Conservation (phyloP, 805 yeast species). For the Nakazawaea ambrosiae region DNA sequence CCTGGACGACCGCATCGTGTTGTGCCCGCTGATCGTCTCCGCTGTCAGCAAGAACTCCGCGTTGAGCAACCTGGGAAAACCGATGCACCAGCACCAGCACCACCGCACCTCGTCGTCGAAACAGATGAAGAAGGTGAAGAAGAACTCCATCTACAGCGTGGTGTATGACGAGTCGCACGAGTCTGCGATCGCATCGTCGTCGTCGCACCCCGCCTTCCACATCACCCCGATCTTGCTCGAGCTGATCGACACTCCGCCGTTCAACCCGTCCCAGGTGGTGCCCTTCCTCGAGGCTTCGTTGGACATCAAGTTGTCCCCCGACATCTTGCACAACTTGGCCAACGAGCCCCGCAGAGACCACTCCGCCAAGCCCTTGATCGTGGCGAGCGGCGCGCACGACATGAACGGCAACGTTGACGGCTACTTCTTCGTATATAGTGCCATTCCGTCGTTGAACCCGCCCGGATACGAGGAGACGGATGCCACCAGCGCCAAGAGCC, state of each 20-base stretch:
- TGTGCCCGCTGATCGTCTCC: constrained; percentile 16
- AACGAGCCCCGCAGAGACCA: constrained; percentile 56
- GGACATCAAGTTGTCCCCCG: constrained; percentile 52
- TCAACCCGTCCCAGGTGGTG: constrained; percentile 56
- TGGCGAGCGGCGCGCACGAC: constrained; percentile 76
- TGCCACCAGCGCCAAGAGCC: constrained; percentile 6
- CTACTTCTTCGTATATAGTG: constrained; percentile 60
- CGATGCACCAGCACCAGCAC: constrained; percentile 15
- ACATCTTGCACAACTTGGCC: constrained; percentile 53
- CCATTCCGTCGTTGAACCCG: constrained; percentile 57
- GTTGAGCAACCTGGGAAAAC: constrained; percentile 13
- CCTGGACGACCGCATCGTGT: constrained; percentile 14
- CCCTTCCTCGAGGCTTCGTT: constrained; percentile 73
- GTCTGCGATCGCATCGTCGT: not conserved
- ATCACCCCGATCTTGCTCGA: constrained; percentile 59
- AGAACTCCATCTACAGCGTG: constrained; percentile 3
- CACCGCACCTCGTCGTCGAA: constrained; percentile 9
- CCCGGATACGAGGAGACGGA: constrained; percentile 42
- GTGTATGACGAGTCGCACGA: constrained; percentile 2
- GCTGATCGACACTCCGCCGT: constrained; percentile 69
- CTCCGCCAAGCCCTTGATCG: constrained; percentile 58
- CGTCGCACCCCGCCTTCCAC: not conserved
- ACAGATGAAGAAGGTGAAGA: constrained; percentile 3
- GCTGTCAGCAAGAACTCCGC: constrained; percentile 17
- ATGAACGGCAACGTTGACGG: constrained; percentile 73